Conservation (phyloP, 1,284 basidiomycete genomes). For the Rhodotorula sp. region DNA sequence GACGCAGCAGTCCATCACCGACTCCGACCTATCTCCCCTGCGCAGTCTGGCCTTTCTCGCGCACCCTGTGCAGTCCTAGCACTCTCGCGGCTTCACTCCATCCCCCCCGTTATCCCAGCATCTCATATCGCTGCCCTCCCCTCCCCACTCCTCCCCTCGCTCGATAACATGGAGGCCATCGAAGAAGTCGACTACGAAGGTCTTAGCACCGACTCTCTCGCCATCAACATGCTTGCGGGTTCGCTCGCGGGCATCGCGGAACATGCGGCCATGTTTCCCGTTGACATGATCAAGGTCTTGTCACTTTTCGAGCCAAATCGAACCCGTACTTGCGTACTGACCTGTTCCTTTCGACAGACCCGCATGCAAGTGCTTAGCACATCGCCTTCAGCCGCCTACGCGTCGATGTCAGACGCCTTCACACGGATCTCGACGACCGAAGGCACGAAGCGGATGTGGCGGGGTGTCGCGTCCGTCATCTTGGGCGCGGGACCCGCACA, state of each 20-base stretch:
- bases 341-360: constrained; percentile 61
- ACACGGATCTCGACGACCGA: constrained; percentile 88
- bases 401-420: constrained; percentile 83
- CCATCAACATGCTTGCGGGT: constrained; percentile 94
- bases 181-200: constrained; percentile 41
- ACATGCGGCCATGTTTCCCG: constrained; percentile 97
- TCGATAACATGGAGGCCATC: constrained; percentile 1
- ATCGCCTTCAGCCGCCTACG: constrained; percentile 77
- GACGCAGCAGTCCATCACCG: no score
- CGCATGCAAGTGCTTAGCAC: constrained; percentile 94
- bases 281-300: constrained; percentile 92
- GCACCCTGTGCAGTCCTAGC: background rate
- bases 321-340: background rate
- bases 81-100: no score
- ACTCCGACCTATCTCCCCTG: no score
- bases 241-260: constrained; percentile 97
- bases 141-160: background rate
- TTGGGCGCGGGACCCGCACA: constrained; percentile 97
- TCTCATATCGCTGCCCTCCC: background rate
- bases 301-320: no score
- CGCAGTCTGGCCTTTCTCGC: background rate
- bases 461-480: constrained; percentile 95
- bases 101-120: background rate
- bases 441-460: constrained; percentile 86
- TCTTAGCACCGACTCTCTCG: constrained; percentile 44